Base-by-base conservation (phyloP, 257 asterid species). In the Buddleja alternifolia region DNA sequence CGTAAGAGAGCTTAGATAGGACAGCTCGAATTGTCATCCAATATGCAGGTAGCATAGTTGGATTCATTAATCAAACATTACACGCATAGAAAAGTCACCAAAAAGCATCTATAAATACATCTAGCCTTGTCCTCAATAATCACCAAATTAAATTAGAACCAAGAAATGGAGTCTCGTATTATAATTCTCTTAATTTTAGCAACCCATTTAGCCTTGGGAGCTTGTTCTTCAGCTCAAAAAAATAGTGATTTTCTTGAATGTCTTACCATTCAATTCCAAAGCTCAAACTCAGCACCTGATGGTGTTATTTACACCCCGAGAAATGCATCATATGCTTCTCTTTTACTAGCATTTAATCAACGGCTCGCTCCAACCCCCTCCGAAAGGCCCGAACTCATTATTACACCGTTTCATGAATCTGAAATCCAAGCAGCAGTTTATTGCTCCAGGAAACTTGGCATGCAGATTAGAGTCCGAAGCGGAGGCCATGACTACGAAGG, bases 401-500 rank as follows among this genome's bases (percentile, higher is more conserved):
- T 80, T 48, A 80, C 84, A 0, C 86, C 89, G 0, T 34, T 12
- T 7, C n/a, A 71, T 12, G 84, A 67, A 34, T 55, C 76, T n/a
- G 72, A 83, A 23, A 77, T 80, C 7, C 84, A 60, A 25, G 71
- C 77, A 0, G 74, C 76, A 3, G 7, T 83, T 29, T 5, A 15
- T 37, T 83, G 88, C 57, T 57, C 86, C 40, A 75, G 32, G 63
- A 55, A 68, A 16, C 37, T 25, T 9, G 77, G 77, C 9, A 9
- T 76, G 3, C 80, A 78, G 46, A 71, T 81, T 16, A 64, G 81
- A 58, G 53, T 74, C 6, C 82, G 82, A 3, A 75, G 88, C 7
- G 85, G 85, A 7, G 85, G 84, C 10, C 88, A 83, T 16, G 85
- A 83, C 71, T 80, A 71, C 7, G 85, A 80, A 23, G 84, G 89